These are phyloP conservation scores for Acacia concinna DNA, from an alignment of 331 rosid genomes.

Conservation along the genomic window DNA sequence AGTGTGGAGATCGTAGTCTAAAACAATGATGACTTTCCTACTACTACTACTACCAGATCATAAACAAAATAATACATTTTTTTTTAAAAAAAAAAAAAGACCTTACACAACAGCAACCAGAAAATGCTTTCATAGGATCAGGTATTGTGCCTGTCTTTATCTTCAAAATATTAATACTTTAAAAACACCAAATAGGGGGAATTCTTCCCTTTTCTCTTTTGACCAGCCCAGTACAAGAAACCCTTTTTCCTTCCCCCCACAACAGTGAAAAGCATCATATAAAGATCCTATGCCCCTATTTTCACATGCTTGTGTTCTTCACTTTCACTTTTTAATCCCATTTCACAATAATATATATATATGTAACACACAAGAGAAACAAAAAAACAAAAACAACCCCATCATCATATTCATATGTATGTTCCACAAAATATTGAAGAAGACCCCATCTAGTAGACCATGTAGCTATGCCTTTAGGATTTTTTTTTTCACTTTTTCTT, in stretches of 20 bases:
- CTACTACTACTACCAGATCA: background rate
- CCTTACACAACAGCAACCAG: constrained; percentile 13
- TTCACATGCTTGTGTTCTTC: constrained; percentile 51
- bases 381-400: constrained; percentile 10
- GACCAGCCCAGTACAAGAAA: constrained; percentile 66
- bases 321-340: constrained; percentile 41
- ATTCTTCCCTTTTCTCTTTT: constrained; percentile 40
- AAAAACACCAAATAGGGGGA: constrained; percentile 43
- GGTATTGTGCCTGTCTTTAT: constrained; percentile 26
- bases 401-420: constrained; percentile 30
- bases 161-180: constrained; percentile 35
- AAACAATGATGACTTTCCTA: constrained; percentile 37
- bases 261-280: constrained; percentile 8
- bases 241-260: constrained; percentile 48
- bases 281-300: constrained; percentile 14
- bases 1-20: constrained; percentile 29
- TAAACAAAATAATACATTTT: too few species aligned
- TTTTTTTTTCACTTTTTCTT: background rate
- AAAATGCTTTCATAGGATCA: constrained; percentile 30
- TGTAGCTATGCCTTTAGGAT: constrained; percentile 51
- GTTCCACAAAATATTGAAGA: constrained; percentile 38
- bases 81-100: background rate
- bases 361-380: background rate
- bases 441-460: constrained; percentile 43
- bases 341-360: constrained; percentile 33